Base-by-base conservation (phyloP, 768 basidiomycete species). In the Russula sp. region DNA sequence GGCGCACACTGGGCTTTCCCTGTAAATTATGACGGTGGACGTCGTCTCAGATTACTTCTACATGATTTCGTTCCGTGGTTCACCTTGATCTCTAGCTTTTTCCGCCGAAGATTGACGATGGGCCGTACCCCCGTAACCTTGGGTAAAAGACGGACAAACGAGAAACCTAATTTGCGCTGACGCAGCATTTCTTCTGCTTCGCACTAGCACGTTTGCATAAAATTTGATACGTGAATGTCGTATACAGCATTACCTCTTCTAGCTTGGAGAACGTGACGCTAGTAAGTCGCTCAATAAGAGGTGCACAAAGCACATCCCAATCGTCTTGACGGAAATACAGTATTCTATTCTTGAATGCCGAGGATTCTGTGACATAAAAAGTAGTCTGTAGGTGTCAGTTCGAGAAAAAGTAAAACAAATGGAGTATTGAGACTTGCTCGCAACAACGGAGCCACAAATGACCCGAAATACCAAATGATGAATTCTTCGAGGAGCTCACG, bases 71-170 rank as follows among this genome's bases (percentile, higher is more conserved):
- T 46, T 53, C n/a, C n/a, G 14, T 44, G 48, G 36, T 36, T 61
- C 72, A 76, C 70, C 72, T 71, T 63, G 63, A 69, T 30, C 73
- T 71, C 36, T 61, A 74, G 76, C 70, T 77, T 80, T 57, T 86
- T 81, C 26, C 77, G 74, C n/a, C 86, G 81, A 49, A 98, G 78
- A 72, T 99, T 98, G 30, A 97, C 90, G 65, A 98, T 96, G 0
- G 95, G 95, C 34, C 97, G 81, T 3, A 98, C 92, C 0, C 97
- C 97, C 4, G 86, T 91, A 63, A 95, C 95, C 74, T 98, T 99
- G 0, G 97, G 97, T 22, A 99, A 77, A 8, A 98, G 79, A 2
- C 97, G 84, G 18, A 96, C 86, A 67, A 89, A 91, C 0, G 94
- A 92, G 71, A 86, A 93, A 0, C 92, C 91, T 2, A 97, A 79